Conservation (phyloP, 176 grass and related monocot genomes). For the Bolboschoenus planiculmis region DNA sequence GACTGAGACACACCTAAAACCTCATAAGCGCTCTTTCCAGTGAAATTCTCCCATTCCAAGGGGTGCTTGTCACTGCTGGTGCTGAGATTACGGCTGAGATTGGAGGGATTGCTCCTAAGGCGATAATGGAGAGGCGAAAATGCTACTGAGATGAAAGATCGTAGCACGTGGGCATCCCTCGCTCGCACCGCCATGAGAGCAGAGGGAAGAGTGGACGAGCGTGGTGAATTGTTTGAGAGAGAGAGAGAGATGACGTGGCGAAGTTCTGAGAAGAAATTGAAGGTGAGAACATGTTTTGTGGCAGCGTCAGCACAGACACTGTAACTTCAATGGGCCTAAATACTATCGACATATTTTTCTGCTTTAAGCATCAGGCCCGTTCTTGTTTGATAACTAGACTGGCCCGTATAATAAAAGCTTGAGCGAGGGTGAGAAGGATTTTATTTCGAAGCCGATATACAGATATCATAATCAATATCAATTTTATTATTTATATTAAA, state of each 20-base stretch:
- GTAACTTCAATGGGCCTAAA: not conserved
- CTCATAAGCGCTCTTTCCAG: slow-evolving; percentile 77
- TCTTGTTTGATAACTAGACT: not conserved
- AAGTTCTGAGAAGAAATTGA: not conserved
- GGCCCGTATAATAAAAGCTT: not conserved
- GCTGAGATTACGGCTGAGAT: slow-evolving; percentile 16
- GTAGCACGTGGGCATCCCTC: slow-evolving; percentile 34
- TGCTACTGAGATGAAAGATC: slow-evolving; percentile 24
- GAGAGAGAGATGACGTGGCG: slow-evolving; percentile 28
- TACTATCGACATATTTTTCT: not conserved
- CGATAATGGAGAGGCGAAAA: slow-evolving; percentile 4
- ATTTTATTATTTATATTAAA: too few species aligned
- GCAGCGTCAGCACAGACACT: too few species aligned
- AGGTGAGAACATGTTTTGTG: not conserved
- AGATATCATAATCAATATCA: too few species aligned
- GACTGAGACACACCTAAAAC: slow-evolving; percentile 65
- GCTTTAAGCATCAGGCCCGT: not conserved
- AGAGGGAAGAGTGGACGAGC: not conserved
- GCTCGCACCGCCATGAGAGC: slow-evolving; percentile 42
- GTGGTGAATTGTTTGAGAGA: not conserved
- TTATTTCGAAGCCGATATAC: too few species aligned
- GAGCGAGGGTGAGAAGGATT: too few species aligned
- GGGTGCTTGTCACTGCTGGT: not conserved
- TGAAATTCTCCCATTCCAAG: slow-evolving; percentile 24
- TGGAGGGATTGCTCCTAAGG: not conserved